Base-by-base conservation (phyloP, 2,329 filamentous ascomycete genomes). In the Sarocladiaceae sp. region DNA sequence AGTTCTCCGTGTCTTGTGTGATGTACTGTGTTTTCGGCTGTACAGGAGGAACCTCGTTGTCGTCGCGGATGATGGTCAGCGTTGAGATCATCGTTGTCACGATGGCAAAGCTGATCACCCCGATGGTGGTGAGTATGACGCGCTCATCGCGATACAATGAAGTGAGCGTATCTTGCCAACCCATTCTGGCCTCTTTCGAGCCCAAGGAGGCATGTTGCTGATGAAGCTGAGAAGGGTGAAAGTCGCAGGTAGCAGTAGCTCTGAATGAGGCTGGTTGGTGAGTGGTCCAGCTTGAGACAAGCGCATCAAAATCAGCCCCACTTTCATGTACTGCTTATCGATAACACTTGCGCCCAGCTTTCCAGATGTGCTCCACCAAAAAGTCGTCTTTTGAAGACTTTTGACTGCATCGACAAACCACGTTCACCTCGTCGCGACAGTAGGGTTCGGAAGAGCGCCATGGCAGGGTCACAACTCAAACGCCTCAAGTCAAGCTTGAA, bases 401-500 rank as follows among this genome's bases (percentile, higher is more conserved):
- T 48, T 48, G 44, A 48, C 26, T 18, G n/a, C 12, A 26, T 13
- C 22, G 26, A 50, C 42, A 50, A 56, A 50, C 56, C 53, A 58
- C 28, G 22, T 22, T 25, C 22, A 42, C 23, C 40, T 44, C n/a
- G 40, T 44, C 17, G 40, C 40, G 40, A 22, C 13, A 22, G 20
- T 13, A 44, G 3, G 40, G 40, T 28, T 10, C 11, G 4, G 3
- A 26, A 26, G 12, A 23, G 22, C 26, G 40, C 62, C 52, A 99
- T 99, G 94, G 86, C 93, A 60, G 90, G 92, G 57, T 99, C 95
- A 12, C 95, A 99, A 75, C 80, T 99, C 54, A 99, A 97, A 73
- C 88, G 92, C 70, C 81, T 99, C 40, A 99, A 97, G 73, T 81
- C 89, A 59, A 96, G 92, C 10, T 79, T 99, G 44, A 82, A 85